Percentiles rank a stretch among this genome's conserved stretches.
Conservation (phyloP, 148 eudicot genomes). For the Bassia scoparia region DNA sequence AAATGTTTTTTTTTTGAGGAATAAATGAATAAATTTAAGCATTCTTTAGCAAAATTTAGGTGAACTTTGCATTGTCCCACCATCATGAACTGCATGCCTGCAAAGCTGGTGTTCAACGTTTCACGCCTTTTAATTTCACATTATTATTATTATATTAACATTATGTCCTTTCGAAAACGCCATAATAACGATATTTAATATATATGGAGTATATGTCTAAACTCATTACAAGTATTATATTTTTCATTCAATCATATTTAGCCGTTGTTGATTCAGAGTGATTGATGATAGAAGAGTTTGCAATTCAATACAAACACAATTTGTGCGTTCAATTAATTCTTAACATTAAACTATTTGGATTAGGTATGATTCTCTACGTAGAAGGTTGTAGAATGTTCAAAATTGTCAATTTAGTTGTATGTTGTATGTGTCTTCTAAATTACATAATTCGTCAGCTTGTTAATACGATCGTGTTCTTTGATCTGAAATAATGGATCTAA, state of each 20-base stretch:
- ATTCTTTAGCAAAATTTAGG: constrained; percentile 4
- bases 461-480: no score
- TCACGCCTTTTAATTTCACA: constrained; percentile 9
- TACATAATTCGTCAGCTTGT: no score
- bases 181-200: not conserved
- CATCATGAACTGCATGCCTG: not conserved
- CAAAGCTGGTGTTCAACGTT: constrained; percentile 16
- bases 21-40: constrained; percentile 3
- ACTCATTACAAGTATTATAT: not conserved
- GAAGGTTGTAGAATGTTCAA: not conserved
- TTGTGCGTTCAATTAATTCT: not conserved
- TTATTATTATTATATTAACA: not conserved
- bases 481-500: no score
- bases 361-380: not conserved
- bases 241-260: not conserved
- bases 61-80: constrained; percentile 28
- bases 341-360: not conserved
- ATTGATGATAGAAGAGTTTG: not conserved
- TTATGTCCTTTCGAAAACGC: not conserved
- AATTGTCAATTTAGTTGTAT: no score
- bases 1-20: no score
- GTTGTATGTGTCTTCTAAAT: no score
- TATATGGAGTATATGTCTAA: no score
- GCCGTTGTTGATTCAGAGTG: not conserved
- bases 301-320: not conserved